Base-by-base conservation (phyloP, 257 asterid species). In the Rehmannia glutinosa region DNA sequence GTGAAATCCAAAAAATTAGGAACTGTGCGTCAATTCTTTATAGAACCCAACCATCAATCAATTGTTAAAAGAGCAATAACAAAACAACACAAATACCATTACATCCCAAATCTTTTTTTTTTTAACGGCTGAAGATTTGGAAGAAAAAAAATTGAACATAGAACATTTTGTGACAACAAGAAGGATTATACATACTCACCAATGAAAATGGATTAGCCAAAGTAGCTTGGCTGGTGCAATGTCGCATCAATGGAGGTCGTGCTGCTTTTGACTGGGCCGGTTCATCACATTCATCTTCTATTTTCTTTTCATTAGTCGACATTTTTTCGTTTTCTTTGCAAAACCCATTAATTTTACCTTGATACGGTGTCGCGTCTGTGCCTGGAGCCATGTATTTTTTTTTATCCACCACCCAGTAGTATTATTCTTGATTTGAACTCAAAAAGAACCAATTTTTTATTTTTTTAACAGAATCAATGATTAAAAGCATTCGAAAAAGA, bases 231-330 rank as follows among this genome's bases (percentile, higher is more conserved):
- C 98, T 90, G 65, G 78, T 83, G 74, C 90, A 90, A 77, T 90
- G 96, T 38, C 98, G 79, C 95, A 93, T 84, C 77, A 77, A 68
- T 1, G 95, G 81, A 23, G 98, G 97, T 25, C 88, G 86, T 19
- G 95, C 80, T 15, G 76, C 62, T 75, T 83, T 88, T 3, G 86
- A 78, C 38, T 81, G 91, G 62, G 68, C 54, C 1, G 71, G 69
- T 59, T 75, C 78, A 53, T 78, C 84, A 62, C 75, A 19, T 52
- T 69, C 86, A 56, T 82, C 90, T 1, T 55, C 78, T 13, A 70
- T 47, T 70, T 70, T 72, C 80, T 70, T 70, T 72, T 79, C 87
- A 21, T 50, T 30, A 23, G 55, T 12, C 38, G 75, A 49, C 43
- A 64, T 76, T 12, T 62, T 77, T 2, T 77, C 73, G 53, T 63